phyloP scores from a whole-genome alignment of 257 asterid species.

The Apocynum venetum region DNA sequence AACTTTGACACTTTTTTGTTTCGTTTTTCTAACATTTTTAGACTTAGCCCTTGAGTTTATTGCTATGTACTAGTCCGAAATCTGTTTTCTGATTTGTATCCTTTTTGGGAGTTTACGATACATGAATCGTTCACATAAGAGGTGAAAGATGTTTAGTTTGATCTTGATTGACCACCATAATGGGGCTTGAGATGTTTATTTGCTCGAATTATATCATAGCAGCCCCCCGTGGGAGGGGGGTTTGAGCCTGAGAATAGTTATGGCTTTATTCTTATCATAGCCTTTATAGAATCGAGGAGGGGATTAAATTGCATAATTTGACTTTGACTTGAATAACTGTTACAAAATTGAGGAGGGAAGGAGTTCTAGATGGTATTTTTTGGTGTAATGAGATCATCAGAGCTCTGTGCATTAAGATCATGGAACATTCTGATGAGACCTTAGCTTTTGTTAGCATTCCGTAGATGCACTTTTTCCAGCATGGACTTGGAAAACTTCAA shows the following conservation, averaged over 20 bases:
- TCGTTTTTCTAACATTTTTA: neutral
- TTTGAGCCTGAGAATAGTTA: neutral
- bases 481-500: neutral
- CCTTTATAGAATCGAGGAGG: neutral
- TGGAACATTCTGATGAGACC: neutral
- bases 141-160: too few species aligned
- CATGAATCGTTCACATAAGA: neutral
- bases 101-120: neutral
- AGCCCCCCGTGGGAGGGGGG: too few species aligned
- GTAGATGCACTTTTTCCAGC: neutral
- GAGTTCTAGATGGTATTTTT: neutral
- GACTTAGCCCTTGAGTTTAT: neutral
- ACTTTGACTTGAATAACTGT: neutral
- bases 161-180: neutral
- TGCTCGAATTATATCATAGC: neutral
- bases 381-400: neutral
- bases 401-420: neutral
- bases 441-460: neutral
- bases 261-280: neutral
- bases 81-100: neutral
- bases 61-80: neutral
- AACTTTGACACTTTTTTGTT: neutral
- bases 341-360: conserved; percentile 4
- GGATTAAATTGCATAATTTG: neutral
- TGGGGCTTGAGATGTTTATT: neutral